Base-by-base conservation (phyloP, 345 rosid genomes). In the Eucalyptus curtisii region DNA sequence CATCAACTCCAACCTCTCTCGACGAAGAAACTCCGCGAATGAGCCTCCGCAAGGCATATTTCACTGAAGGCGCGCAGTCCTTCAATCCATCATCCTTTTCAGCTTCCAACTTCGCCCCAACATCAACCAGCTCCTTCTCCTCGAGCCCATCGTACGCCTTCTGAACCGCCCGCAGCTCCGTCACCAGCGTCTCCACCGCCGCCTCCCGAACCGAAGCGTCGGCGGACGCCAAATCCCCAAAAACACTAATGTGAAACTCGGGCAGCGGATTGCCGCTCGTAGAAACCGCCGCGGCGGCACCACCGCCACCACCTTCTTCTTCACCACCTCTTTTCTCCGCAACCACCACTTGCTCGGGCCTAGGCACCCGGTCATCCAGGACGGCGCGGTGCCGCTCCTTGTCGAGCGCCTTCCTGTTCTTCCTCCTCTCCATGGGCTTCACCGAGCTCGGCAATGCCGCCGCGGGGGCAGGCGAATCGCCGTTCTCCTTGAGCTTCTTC, bases 1-100 rank as follows among this genome's bases (percentile, higher is more conserved):
- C 47, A 76, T 20, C 47, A 76, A 40, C 15, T 59, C 92, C 87
- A 88, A 97, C 99, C 99, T 97, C 99, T 91, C 99, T 94, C 8
- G 99, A 95, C 4, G 99, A 98, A 82, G 99, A 98, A 92, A 94
- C 96, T 24, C 99, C 99, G 7, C 97, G 98, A 68, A 98, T 93
- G 49, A 98, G 97, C 91, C 99, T 95, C 13, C 99, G 95, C 13
- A 97, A 87, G 76, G 99, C 97, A 88, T 98, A 97, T 91, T 98
- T 93, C 61, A 98, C 82, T 71, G 97, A 95, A 7, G 99, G 98
- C 2, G 98, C 99, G 91, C 98, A 96, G 68, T 94, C 90, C 90
- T 94, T 93, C 92, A 98, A 92, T 25, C 99, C 99, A 82, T 95
- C 99, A 91, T 98, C 95, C 89, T 94, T 98, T 86, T 95, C 94